Base-by-base conservation (phyloP, 208 protist species). In the Wallacemonas sp. region DNA sequence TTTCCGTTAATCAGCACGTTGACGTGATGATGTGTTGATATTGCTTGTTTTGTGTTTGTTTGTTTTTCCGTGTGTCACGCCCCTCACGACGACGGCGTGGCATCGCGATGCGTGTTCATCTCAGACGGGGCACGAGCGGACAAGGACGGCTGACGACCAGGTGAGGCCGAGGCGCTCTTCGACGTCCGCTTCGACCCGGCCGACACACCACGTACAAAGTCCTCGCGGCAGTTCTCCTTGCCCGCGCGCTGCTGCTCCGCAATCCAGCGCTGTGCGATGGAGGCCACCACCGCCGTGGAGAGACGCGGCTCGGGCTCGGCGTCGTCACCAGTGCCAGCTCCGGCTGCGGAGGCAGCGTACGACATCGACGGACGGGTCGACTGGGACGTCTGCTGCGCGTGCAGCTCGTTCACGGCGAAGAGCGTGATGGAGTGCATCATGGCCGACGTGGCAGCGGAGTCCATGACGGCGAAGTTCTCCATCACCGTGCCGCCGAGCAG, bases 341-440 rank as follows among this genome's bases (percentile, higher is more conserved):
- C 42, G 10, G n/a, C 42, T 22, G 10, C 16, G 8, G 42, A n/a
- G n/a, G n/a, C n/a, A n/a, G n/a, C n/a, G n/a, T n/a, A n/a, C n/a
- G n/a, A n/a, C n/a, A n/a, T n/a, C 1, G 42, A 14, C 22, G 48
- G 20, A 33, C 48, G 16, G 31, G 26, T 3, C 39, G 44, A 49
- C 44, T 10, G n/a, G 38, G 28, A 5, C 41, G 25, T 4, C 41
- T 36, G 59, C 12, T 46, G 18, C 48, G 5, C 3, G n/a, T 46
- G 63, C 8, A 68, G 26, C 32, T 49, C 63, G 10, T 68, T 36
- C 29, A 16, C 32, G 38, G 63, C 48, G 49, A 68, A 59, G 48
- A 68, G 45, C 16, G 29, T 26, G 44, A 57, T 54, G 41, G 62
- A 57, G 22, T 52, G 33, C 45, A 49, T 68, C 33, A 44, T 68